These are phyloP conservation scores for Solanum arcanum DNA, from an alignment of 257 asterid species.

Conservation along the genomic window DNA sequence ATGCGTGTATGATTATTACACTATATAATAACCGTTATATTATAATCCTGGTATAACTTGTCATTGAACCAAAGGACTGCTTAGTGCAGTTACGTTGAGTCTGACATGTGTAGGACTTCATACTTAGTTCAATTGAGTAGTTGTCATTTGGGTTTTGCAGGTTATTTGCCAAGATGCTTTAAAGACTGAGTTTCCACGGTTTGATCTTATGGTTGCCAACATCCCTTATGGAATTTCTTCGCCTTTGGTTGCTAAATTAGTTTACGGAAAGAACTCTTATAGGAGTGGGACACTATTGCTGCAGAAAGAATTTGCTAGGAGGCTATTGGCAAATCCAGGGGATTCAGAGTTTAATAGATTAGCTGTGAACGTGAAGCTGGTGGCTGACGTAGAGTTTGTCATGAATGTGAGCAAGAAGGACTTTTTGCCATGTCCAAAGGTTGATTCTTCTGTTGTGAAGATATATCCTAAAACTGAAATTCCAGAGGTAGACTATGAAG, in stretches of 20 bases:
- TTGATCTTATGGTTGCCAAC: slow-evolving; percentile 88
- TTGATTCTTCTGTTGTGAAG: slow-evolving; percentile 77
- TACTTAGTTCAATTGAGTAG: background rate
- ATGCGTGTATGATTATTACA: background rate
- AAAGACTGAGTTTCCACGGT: slow-evolving; percentile 58
- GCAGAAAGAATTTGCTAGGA: slow-evolving; percentile 81
- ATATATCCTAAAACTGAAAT: slow-evolving; percentile 48
- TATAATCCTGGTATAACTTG: background rate
- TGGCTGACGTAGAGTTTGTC: slow-evolving; percentile 70
- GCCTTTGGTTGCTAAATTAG: slow-evolving; percentile 64
- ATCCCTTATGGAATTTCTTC: slow-evolving; percentile 89
- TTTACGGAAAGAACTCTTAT: slow-evolving; percentile 47
- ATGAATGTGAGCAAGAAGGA: slow-evolving; percentile 92
- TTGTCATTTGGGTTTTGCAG: slow-evolving; percentile 20
- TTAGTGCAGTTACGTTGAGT: background rate
- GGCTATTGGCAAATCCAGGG: slow-evolving; percentile 78
- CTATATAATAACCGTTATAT: background rate
- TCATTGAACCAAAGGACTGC: background rate
- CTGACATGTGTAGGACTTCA: background rate
- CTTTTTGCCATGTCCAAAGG: slow-evolving; percentile 75
- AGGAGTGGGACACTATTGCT: slow-evolving; percentile 72
- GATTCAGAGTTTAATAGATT: slow-evolving; percentile 72
- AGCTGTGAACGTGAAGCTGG: slow-evolving; percentile 67
- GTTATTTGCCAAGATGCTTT: slow-evolving; percentile 63
- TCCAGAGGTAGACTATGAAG: slow-evolving; percentile 53